Base-by-base conservation (phyloP, 768 basidiomycete genomes). In the Hemileccinum impolitum region DNA sequence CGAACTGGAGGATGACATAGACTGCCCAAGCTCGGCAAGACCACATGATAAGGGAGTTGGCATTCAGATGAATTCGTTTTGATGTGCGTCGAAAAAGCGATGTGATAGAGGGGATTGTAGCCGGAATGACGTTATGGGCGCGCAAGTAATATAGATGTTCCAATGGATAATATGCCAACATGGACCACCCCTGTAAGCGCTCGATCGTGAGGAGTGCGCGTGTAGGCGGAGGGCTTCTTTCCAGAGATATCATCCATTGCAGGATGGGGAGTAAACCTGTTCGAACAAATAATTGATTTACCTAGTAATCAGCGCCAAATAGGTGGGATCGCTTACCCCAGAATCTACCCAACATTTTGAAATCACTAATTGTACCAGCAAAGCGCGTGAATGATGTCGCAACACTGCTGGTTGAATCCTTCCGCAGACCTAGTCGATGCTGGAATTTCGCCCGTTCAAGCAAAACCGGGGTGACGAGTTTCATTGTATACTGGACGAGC, bases 1-100 rank as follows among this genome's bases (percentile, higher is more conserved):
- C 78, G 53, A 91, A 82, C 48, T 90, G 90, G 40, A 94, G 79
- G 26, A 85, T 54, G 36, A 90, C 75, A 59, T 94, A 94, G 19
- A 79, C 65, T 2, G 84, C 85, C 92, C 90, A 94, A 64, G 84
- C 87, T 18, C 91, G 82, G 46, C 77, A 80, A 13, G 89, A 90
- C 87, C 85, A 89, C 45, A 84, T 56, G 3, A 76, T 73, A 34
- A 92, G 63, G 23, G 62, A 66, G 30, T 72, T 69, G 8, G 76
- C 52, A 48, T 84, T 69, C 36, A 88, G 62, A 6, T 56, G 60
- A 40, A 81, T 67, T 21, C 61, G 66, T 52, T 74, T 76, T 26
- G 69, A 68, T 43, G 70, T 59, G 38, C 70, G 69, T 11, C 75
- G 68, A 44, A 79, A 59, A 25, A 78, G 47, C 14, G 76, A 71